These are phyloP conservation scores for Dactylellina parvicollis DNA, from an alignment of 2,329 filamentous ascomycete genomes.

Conservation along the genomic window DNA sequence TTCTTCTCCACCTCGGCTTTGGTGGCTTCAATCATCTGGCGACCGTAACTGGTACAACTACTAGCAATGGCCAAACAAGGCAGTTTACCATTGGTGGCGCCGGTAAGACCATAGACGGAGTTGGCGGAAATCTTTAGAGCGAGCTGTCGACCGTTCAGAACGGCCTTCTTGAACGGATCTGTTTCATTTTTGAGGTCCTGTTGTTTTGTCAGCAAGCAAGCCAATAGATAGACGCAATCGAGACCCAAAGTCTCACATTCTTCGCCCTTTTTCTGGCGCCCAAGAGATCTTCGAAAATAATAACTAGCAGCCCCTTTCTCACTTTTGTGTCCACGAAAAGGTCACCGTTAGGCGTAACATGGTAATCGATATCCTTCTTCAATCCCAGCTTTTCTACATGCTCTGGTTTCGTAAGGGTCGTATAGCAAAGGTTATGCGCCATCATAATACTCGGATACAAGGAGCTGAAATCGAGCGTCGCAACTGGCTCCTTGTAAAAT, in stretches of 20 bases:
- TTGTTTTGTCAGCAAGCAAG: constrained; percentile 4
- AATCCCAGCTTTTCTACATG: constrained; percentile 79
- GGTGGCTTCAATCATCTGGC: constrained; percentile 98
- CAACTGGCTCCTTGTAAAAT: constrained; percentile 94
- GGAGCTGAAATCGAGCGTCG: constrained; percentile 97
- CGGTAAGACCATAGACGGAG: constrained; percentile 96
- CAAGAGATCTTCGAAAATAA: constrained; percentile 94
- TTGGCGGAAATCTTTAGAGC: constrained; percentile 97
- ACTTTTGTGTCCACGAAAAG: constrained; percentile 88
- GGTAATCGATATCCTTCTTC: constrained; percentile 92
- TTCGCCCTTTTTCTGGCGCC: constrained; percentile 86
- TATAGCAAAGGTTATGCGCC: constrained; percentile 98
- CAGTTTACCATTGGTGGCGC: constrained; percentile 93
- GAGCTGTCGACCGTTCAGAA: constrained; percentile 94
- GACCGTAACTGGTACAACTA: constrained; percentile 95
- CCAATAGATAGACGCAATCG: not conserved
- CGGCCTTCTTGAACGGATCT: constrained; percentile 96
- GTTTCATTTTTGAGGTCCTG: constrained; percentile 79
- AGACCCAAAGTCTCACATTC: constrained; percentile 33
- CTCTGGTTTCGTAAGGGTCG: constrained; percentile 83
- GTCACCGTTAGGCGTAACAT: constrained; percentile 93
- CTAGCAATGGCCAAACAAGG: constrained; percentile 95
- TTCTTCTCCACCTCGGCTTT: constrained; percentile 90
- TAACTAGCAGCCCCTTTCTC: constrained; percentile 88
- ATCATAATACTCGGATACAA: constrained; percentile 99